Conservation (phyloP, 345 rosid species). For the Heritiera fomes region DNA sequence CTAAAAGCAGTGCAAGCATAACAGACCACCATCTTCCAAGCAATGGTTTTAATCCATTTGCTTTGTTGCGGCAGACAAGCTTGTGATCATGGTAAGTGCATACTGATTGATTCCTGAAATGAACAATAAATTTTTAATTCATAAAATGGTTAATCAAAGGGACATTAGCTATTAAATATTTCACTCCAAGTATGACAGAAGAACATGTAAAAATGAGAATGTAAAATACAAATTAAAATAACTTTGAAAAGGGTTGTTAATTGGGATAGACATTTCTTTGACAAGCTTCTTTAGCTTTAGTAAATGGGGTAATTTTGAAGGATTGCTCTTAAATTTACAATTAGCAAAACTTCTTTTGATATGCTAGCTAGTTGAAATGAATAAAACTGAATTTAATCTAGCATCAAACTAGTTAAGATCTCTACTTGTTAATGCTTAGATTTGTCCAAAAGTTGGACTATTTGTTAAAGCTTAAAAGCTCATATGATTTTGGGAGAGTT, state of each 20-base stretch:
- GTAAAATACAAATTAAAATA: neutral
- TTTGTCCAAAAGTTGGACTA: too few species aligned
- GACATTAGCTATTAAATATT: neutral
- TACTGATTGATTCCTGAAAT: constrained; percentile 51
- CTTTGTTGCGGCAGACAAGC: constrained; percentile 57
- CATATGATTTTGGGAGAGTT: too few species aligned
- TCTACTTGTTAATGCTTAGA: too few species aligned
- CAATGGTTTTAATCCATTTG: constrained; percentile 33
- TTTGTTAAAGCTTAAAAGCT: too few species aligned
- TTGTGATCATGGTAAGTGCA: constrained; percentile 74
- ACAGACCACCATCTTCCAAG: constrained; percentile 41
- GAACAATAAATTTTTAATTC: neutral
- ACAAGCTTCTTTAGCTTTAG: neutral
- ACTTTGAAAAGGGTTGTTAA: neutral
- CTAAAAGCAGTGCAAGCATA: constrained; percentile 23
- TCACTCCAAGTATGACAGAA: neutral
- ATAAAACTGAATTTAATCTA: neutral
- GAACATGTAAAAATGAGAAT: neutral
- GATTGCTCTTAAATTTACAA: neutral
- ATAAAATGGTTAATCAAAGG: neutral
- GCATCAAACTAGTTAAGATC: neutral
- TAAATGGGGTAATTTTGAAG: too few species aligned
- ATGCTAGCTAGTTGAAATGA: neutral
- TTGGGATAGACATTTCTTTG: neutral
- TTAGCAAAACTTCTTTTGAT: too few species aligned